Conservation (phyloP, 2,329 filamentous ascomycete species). For the Penicillium olsonii region DNA sequence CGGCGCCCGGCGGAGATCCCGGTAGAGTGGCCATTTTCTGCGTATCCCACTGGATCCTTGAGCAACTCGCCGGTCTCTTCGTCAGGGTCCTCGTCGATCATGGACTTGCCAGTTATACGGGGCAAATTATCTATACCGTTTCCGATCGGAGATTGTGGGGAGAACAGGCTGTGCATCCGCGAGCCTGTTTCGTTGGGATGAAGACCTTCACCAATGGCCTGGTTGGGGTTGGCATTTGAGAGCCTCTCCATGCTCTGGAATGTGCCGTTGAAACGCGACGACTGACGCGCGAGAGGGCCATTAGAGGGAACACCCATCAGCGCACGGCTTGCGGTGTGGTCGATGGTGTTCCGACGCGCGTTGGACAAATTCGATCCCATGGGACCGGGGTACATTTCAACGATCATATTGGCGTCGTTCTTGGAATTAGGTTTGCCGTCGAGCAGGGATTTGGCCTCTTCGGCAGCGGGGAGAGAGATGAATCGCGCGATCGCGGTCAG, state of each 20-base stretch:
- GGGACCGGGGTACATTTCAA: conserved; percentile 53
- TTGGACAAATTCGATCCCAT: conserved; percentile 33
- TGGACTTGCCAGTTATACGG: conserved; percentile 60
- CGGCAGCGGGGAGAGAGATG: conserved; percentile 56
- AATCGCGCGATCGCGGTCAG: conserved; percentile 62
- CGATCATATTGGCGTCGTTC: conserved; percentile 60
- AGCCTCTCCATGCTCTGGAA: conserved; percentile 62
- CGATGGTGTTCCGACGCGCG: conserved; percentile 55
- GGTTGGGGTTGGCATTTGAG: conserved; percentile 50
- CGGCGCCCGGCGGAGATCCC: conserved; percentile 55
- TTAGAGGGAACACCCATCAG: conserved; percentile 36
- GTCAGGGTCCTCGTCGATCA: conserved; percentile 65
- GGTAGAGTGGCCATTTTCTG: conserved; percentile 64
- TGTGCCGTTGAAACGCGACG: conserved; percentile 62
- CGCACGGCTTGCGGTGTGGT: conserved; percentile 45
- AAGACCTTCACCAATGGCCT: conserved; percentile 54
- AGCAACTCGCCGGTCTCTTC: conserved; percentile 64
- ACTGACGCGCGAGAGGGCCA: conserved; percentile 52
- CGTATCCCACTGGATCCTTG: conserved; percentile 66
- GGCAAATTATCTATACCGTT: conserved; percentile 55
- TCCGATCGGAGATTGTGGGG: conserved; percentile 61
- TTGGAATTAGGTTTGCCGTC: conserved; percentile 64
- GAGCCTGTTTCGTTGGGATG: conserved; percentile 51
- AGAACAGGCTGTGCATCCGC: conserved; percentile 59
- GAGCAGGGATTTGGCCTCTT: conserved; percentile 60